Conservation (phyloP, 2,329 filamentous ascomycete genomes). For the Onygenales sp. region DNA sequence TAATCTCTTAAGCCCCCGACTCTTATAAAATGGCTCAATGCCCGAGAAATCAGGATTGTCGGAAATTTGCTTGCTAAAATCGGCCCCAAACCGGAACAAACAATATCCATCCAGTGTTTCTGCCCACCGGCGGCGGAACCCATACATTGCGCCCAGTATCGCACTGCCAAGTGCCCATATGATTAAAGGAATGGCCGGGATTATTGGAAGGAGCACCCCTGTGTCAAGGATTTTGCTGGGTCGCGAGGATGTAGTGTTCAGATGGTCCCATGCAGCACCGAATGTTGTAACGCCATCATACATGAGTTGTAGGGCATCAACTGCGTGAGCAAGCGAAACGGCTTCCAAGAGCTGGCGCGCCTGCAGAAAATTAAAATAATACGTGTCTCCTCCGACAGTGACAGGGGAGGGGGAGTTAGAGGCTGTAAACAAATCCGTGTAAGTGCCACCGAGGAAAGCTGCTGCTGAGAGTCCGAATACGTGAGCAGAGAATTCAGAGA, state of each 20-base stretch:
- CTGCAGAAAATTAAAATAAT: not conserved
- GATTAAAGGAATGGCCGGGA: conserved; percentile 2
- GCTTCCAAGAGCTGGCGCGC: not conserved
- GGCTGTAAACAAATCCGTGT: not conserved
- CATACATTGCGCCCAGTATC: conserved; percentile 6
- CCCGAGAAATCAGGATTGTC: not conserved
- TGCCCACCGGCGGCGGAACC: conserved; percentile 7
- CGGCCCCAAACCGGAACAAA: conserved; percentile 8
- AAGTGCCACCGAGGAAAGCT: not conserved
- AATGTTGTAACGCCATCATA: conserved; percentile 1
- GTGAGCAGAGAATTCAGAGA: not conserved
- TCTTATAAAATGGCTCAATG: not conserved
- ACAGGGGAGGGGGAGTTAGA: too few species aligned
- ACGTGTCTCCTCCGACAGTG: too few species aligned
- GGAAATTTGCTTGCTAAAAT: conserved; percentile 1
- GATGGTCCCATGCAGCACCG: not conserved
- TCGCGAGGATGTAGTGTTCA: conserved; percentile 1
- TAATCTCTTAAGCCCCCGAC: not conserved
- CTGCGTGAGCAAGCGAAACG: conserved; percentile 5
- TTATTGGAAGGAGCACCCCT: conserved; percentile 1
- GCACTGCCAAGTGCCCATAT: conserved; percentile 7
- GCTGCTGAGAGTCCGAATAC: not conserved
- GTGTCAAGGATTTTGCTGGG: conserved; percentile 3
- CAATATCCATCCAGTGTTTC: not conserved
- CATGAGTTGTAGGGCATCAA: conserved; percentile 4